Evolutionary conservation across 2,329 filamentous ascomycete species (phyloP), one percentile per base, ranked within the genome.

Genomic region (Endocalyx cinctus): DNA sequence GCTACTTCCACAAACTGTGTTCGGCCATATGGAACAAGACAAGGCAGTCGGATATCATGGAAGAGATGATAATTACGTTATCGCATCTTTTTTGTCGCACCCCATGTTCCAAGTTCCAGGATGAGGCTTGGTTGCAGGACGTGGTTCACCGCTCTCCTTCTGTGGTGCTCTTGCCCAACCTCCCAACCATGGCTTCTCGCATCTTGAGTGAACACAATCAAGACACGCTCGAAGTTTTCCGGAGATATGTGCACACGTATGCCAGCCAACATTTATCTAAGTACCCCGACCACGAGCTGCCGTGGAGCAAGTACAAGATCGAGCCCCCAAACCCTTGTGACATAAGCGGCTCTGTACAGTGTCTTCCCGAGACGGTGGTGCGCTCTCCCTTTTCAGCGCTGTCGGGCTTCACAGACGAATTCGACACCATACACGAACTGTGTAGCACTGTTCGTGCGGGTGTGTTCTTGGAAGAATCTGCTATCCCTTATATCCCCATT

Each of bases 391-490:
- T 89, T 45, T 72, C 79, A 3, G 82, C 82, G 0, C 71, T 89
- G 2, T 88, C 84, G 0, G 83, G 84, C 0, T 67, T 77, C 28
- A 66, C 61, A 1, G 84, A 88, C 47, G 49, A 70, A 0, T 88
- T 87, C 52, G 52, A 60, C 2, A 78, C 70, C 0, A 77, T 88
- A 13, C 66, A 72, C 13, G 82, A 88, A 31, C 69, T 90, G 2
- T 86, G 82, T 54, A 62, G 64, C 7, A 81, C 74, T 1, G 71
- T 75, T 6, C 76, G 85, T 17, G 67, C 67, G 6, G 83, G 77
- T 1, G 75, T 90, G 1, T 88, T 87, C 61, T 70, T 90, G 0
- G 85, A 90, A 47, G 74, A 85, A 48, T 72, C 80, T 0, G 79
- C 82, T 2, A 76, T 90, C 16, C 85, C 85, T 0, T 75, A 83